phyloP scores from a whole-genome alignment of 2,329 filamentous ascomycete genomes.

The Alternaria rosae region DNA sequence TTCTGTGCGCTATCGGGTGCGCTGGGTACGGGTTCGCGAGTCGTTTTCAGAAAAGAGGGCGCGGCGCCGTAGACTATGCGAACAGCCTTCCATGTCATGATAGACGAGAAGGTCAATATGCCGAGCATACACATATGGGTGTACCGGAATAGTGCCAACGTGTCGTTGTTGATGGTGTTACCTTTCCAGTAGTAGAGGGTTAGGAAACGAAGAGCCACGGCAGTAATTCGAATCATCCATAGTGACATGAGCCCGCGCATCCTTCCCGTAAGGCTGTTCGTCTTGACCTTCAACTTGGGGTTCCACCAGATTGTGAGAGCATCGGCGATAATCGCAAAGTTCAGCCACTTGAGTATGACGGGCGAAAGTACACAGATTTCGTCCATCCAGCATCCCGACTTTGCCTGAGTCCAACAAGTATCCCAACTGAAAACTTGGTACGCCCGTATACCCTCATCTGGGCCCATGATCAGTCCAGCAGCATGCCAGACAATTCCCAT shows the following conservation, averaged over 20 bases:
- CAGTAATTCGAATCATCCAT: conserved; percentile 70
- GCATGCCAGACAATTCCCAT: conserved; percentile 48
- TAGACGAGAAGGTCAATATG: conserved; percentile 33
- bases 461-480: conserved; percentile 30
- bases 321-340: conserved; percentile 56
- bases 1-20: conserved; percentile 26
- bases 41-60: conserved; percentile 31
- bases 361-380: conserved; percentile 39
- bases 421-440: conserved; percentile 18
- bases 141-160: conserved; percentile 49
- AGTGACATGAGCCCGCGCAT: conserved; percentile 69
- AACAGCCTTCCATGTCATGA: conserved; percentile 61
- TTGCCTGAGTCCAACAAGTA: conserved; percentile 32
- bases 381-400: conserved; percentile 26
- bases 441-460: conserved; percentile 12
- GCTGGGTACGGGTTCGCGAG: conserved; percentile 36
- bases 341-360: conserved; percentile 22
- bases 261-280: conserved; percentile 61
- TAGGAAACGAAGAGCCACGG: conserved; percentile 63
- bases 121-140: conserved; percentile 64
- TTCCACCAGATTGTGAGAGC: conserved; percentile 72
- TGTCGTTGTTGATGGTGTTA: conserved; percentile 24
- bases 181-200: conserved; percentile 43
- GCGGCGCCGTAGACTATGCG: conserved; percentile 60
- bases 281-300: conserved; percentile 68